Base-by-base conservation (phyloP, 2,329 filamentous ascomycete species). In the Phaeosphaeria sp. region DNA sequence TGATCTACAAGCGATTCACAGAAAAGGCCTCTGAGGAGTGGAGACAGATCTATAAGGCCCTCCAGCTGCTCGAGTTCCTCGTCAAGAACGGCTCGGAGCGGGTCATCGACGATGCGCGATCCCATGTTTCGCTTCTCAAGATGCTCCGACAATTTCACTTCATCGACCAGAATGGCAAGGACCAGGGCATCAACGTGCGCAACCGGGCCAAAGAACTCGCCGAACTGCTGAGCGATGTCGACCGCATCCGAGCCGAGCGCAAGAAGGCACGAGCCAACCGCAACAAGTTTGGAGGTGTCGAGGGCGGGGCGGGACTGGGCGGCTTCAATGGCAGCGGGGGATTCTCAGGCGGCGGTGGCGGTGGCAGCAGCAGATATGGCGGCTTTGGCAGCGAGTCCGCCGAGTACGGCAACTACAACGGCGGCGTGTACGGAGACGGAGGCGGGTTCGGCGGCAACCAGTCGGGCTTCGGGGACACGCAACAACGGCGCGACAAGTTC, bases 1-100 rank as follows among this genome's bases (percentile, higher is more conserved):
- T 99, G 92, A 97, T 99, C 75, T 99, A 99, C 83, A 95, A 96
- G 74, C 91, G 95, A 65, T 99, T 99, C 79, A 99, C 95, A 60
- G 95, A 99, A 78, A 99, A 99, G 83, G 86, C 93, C 7, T 94
- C 95, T 55, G 95, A 99, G 77, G 95, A 99, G 81, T 99, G 95
- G 95, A 88, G 95, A 67, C 95, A 99, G 79, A 99, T 99, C 74
- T 99, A 99, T 86, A 99, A 99, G 86, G 84, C 84, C 9, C 88
- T 99, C 22, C 95, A 98, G 84, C 85, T 99, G 55, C 89, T 99
- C 75, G 94, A 99, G 78, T 96, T 97, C 74, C 86, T 99, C 30
- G 90, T 99, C 80, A 99, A 99, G 83, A 95, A 99, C 78, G 95
- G 95, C 61, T 98, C 95, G 13, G 95, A 99, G 79, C 87, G 95